These are phyloP conservation scores for Austroboletus niveus DNA, from an alignment of 1,284 basidiomycete genomes.

Conservation along the genomic window DNA sequence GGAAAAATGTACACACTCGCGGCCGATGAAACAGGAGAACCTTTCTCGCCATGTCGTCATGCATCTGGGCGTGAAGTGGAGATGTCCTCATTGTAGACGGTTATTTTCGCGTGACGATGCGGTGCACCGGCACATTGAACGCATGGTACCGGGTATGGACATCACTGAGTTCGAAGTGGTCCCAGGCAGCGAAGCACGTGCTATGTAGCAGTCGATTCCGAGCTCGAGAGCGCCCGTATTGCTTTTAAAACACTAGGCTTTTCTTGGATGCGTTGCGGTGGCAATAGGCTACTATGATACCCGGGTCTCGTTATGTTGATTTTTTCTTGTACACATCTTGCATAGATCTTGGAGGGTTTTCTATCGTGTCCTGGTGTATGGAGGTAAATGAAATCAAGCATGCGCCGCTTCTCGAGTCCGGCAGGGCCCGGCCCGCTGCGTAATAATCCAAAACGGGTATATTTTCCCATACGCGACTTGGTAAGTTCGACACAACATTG, in stretches of 20 bases:
- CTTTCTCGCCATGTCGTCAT: constrained; percentile 32
- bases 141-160: constrained; percentile 23
- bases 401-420: too few relatives aligned
- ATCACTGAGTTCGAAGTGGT: constrained; percentile 25
- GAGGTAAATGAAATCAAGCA: too few relatives aligned
- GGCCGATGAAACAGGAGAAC: constrained; percentile 34
- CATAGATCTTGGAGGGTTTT: neutral
- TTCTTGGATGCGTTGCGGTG: neutral
- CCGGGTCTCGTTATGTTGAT: neutral
- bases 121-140: constrained; percentile 32
- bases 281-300: constrained; percentile 8
- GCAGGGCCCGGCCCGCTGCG: too few relatives aligned
- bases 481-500: too few relatives aligned
- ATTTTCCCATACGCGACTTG: too few relatives aligned
- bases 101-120: constrained; percentile 34
- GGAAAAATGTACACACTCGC: constrained; percentile 22
- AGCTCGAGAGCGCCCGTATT: constrained; percentile 3
- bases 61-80: constrained; percentile 33
- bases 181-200: constrained; percentile 24
- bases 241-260: constrained; percentile 5
- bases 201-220: constrained; percentile 8
- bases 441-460: too few relatives aligned
- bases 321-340: neutral
- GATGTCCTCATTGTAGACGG: constrained; percentile 24
- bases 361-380: neutral